phyloP scores from a whole-genome alignment of 306 rosid species.

The Herpetospermum pedunculosum region DNA sequence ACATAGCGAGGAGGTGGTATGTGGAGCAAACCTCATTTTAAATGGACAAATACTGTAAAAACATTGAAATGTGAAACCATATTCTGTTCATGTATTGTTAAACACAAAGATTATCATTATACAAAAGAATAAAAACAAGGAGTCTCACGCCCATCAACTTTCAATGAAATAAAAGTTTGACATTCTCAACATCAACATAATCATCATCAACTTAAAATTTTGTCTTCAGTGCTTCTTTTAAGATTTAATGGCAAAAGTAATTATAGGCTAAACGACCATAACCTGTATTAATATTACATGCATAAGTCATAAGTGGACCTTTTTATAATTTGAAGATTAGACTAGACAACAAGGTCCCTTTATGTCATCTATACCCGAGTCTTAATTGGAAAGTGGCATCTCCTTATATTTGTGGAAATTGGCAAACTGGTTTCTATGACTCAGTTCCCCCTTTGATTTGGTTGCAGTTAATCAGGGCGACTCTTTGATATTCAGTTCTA shows the following conservation, averaged over 20 bases:
- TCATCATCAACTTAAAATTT: background rate
- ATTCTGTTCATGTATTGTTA: background rate
- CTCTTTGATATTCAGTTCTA: constrained; percentile 47
- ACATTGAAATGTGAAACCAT: background rate
- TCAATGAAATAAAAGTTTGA: background rate
- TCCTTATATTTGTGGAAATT: background rate
- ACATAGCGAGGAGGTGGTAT: background rate
- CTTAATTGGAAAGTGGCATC: background rate
- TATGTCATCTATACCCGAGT: background rate
- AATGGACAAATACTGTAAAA: background rate
- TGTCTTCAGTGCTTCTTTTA: background rate
- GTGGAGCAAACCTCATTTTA: background rate
- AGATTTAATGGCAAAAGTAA: background rate
- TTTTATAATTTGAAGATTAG: background rate
- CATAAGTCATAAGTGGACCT: background rate
- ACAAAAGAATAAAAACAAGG: background rate
- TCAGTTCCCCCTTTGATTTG: constrained; percentile 6
- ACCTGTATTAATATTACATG: background rate
- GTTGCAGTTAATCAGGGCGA: constrained; percentile 35
- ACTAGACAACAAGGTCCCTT: background rate
- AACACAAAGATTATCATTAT: background rate
- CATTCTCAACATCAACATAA: background rate
- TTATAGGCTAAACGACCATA: background rate
- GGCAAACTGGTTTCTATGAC: background rate
- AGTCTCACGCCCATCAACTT: background rate